Evolutionary conservation across 2,329 filamentous ascomycete species (phyloP).

Genomic region (Fusarium sp.): DNA sequence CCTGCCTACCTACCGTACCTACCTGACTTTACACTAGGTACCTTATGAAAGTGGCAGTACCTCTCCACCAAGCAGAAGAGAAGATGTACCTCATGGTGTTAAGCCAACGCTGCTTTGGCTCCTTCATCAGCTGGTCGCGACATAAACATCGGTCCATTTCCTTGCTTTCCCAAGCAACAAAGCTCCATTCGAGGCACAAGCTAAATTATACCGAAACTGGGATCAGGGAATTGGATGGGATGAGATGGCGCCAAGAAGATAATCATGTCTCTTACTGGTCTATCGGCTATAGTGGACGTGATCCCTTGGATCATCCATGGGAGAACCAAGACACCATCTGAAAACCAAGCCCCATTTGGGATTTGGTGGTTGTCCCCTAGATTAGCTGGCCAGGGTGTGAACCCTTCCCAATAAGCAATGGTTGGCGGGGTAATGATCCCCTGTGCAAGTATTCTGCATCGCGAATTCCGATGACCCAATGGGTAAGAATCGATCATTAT

Average conservation of each 20-base stretch:
- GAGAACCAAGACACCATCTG: conserved; percentile 20
- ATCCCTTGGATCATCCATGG: conserved; percentile 24
- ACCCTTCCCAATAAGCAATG: conserved; percentile 5
- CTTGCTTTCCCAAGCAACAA: conserved; percentile 2
- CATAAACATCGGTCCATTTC: conserved; percentile 8
- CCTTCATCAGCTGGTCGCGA: conserved; percentile 3
- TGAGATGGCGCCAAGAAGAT: conserved; percentile 22
- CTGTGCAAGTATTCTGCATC: not conserved
- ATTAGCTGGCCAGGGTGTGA: conserved; percentile 1
- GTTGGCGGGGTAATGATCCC: conserved; percentile 1
- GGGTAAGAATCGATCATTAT: not conserved
- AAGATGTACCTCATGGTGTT: not conserved
- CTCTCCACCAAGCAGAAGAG: not conserved
- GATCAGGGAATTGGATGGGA: conserved; percentile 32
- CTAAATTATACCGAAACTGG: conserved; percentile 21
- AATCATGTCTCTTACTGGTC: conserved; percentile 27
- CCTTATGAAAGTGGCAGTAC: conserved; percentile 4
- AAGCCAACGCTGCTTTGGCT: not conserved
- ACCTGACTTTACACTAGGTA: not conserved
- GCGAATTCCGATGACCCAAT: not conserved
- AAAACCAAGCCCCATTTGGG: conserved; percentile 16
- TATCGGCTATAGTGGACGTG: conserved; percentile 22
- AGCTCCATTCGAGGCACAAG: conserved; percentile 18
- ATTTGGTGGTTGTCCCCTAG: not conserved
- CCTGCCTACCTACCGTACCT: not conserved